Evolutionary conservation across 805 yeast species (phyloP).

Genomic region (Monosporozyma yasuniensis): DNA sequence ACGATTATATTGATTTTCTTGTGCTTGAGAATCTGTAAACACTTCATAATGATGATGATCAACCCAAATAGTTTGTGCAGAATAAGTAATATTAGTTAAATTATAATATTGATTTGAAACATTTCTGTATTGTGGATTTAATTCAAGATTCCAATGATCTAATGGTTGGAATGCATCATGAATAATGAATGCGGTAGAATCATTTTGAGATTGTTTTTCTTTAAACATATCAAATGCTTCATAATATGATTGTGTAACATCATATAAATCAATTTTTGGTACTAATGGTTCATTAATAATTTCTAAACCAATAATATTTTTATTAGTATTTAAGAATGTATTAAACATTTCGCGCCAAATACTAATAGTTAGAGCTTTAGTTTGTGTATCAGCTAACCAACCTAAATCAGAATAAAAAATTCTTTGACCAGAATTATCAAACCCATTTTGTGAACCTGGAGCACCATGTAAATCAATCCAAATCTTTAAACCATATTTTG

Average conservation of each 20-base stretch:
- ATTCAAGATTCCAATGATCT: constrained; percentile 46
- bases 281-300: constrained; percentile 67
- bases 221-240: constrained; percentile 27
- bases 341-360: constrained; percentile 42
- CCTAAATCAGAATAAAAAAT: constrained; percentile 33
- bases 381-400: constrained; percentile 35
- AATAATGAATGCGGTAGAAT: constrained; percentile 40
- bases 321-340: constrained; percentile 32
- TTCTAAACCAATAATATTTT: constrained; percentile 53
- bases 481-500: constrained; percentile 48
- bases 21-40: constrained; percentile 56
- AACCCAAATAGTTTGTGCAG: constrained; percentile 53
- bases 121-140: constrained; percentile 27
- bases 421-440: constrained; percentile 70
- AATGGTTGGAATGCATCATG: constrained; percentile 58
- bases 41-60: constrained; percentile 93
- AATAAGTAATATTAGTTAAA: constrained; percentile 31
- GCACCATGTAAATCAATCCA: constrained; percentile 75
- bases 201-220: constrained; percentile 9
- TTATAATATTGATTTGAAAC: constrained; percentile 30
- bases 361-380: constrained; percentile 40
- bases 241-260: constrained; percentile 28
- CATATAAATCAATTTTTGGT: constrained; percentile 35
- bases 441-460: constrained; percentile 83
- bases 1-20: constrained; percentile 31